A percentile compares a stretch with the other conserved stretches of the same genome.
Conservation (phyloP, 2,329 filamentous ascomycete genomes). For the Teratosphaeria nubilosa region DNA sequence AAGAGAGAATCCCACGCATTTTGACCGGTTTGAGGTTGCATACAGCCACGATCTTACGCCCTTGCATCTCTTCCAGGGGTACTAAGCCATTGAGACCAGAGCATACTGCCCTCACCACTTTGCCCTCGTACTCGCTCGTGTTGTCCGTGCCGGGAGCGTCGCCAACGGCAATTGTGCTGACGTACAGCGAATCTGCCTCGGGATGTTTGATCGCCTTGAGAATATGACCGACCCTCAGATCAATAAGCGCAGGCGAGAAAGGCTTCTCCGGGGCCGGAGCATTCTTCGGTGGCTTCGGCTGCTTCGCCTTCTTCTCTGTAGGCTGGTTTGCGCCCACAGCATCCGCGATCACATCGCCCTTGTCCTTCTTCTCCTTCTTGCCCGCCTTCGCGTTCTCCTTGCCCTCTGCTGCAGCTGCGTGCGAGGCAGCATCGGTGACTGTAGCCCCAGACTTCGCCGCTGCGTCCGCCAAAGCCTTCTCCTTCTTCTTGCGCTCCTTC, state of each 20-base stretch:
- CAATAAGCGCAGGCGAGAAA: constrained; percentile 75
- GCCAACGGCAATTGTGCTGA: constrained; percentile 90
- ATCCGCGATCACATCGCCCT: constrained; percentile 40
- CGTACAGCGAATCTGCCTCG: constrained; percentile 90
- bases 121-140: constrained; percentile 82
- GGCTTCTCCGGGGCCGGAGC: constrained; percentile 57
- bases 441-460: constrained; percentile 38
- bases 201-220: constrained; percentile 92
- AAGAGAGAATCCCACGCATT: constrained; percentile 80
- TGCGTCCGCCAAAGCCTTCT: constrained; percentile 58
- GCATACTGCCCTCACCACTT: constrained; percentile 89
- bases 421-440: constrained; percentile 32
- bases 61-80: constrained; percentile 92
- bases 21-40: constrained; percentile 99
- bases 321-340: constrained; percentile 35
- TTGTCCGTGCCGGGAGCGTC: constrained; percentile 79
- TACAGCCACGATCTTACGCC: constrained; percentile 86
- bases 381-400: constrained; percentile 11
- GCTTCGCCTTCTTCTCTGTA: constrained; percentile 62
- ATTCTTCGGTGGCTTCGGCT: constrained; percentile 59
- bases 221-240: constrained; percentile 93
- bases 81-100: constrained; percentile 90
- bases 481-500: constrained; percentile 94
- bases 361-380: constrained; percentile 35
- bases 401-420: constrained; percentile 31